A percentile compares a stretch with the other conserved stretches of the same genome.
Conservation (phyloP, 2,329 filamentous ascomycete genomes). For the Pezicula carpinea region DNA sequence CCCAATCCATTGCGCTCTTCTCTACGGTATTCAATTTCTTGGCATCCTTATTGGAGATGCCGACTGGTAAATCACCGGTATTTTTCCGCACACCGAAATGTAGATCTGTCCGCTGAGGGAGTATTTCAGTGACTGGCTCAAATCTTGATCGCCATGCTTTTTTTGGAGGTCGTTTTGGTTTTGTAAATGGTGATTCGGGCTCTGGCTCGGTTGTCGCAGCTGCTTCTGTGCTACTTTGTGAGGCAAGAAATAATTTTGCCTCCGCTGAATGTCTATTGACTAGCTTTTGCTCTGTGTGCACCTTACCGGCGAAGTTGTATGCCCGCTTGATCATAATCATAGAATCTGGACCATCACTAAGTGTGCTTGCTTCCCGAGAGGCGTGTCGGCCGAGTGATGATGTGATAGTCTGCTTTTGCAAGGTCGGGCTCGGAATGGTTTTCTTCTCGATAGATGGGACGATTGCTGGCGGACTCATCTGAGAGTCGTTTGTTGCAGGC, state of each 20-base stretch:
- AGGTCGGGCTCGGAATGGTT: neutral
- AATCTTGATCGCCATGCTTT: slow-evolving; percentile 50
- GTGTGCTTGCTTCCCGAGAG: slow-evolving; percentile 16
- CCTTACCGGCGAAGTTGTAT: slow-evolving; percentile 71
- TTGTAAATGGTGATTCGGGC: slow-evolving; percentile 15
- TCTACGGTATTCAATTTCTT: slow-evolving; percentile 68
- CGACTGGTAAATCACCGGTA: slow-evolving; percentile 29
- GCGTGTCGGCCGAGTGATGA: slow-evolving; percentile 3
- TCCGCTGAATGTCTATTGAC: slow-evolving; percentile 62
- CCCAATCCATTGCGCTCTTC: slow-evolving; percentile 71
- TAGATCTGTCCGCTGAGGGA: slow-evolving; percentile 47
- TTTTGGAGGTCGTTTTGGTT: slow-evolving; percentile 28
- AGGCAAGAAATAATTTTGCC: slow-evolving; percentile 58
- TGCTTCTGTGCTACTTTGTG: slow-evolving; percentile 29
- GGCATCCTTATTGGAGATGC: slow-evolving; percentile 46
- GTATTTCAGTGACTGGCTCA: slow-evolving; percentile 47
- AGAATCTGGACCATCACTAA: slow-evolving; percentile 27
- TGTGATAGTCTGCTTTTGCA: neutral
- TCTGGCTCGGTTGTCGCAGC: slow-evolving; percentile 21
- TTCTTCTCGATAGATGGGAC: neutral
- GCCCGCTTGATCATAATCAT: slow-evolving; percentile 62
- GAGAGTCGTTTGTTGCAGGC: slow-evolving; percentile 12
- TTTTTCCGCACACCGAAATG: slow-evolving; percentile 47
- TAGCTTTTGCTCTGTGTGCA: slow-evolving; percentile 67
- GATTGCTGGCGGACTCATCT: neutral